These are phyloP conservation scores for Coemansia sp. DNA, from an alignment of 371 early-diverging fungal species.

Conservation along the genomic window DNA sequence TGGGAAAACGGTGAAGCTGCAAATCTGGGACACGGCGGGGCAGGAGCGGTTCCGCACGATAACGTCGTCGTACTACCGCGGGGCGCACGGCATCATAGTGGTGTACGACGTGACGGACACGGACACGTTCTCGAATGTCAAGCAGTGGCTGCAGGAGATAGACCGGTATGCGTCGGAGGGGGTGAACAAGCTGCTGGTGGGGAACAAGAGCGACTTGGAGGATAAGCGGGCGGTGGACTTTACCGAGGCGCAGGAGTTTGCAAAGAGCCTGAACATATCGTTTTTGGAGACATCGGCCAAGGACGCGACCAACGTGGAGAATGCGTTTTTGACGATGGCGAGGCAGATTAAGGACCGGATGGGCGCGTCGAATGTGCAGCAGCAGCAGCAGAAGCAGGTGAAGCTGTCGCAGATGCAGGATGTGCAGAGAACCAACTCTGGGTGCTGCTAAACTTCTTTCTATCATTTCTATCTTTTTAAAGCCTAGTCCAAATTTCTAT, in stretches of 20 bases:
- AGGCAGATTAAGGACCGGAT: conserved; percentile 79
- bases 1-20: conserved; percentile 98
- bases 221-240: conserved; percentile 83
- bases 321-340: conserved; percentile 95
- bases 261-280: conserved; percentile 81
- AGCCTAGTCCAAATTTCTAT: background rate
- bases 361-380: conserved; percentile 48
- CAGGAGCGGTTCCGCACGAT: conserved; percentile 99
- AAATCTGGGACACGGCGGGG: conserved; percentile 99
- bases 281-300: conserved; percentile 96
- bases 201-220: conserved; percentile 98
- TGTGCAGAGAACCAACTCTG: conserved; percentile 41
- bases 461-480: background rate
- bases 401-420: conserved; percentile 46
- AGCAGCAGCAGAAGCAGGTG: conserved; percentile 49
- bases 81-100: conserved; percentile 98
- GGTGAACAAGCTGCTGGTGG: conserved; percentile 96
- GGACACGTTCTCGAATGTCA: conserved; percentile 89
- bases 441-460: conserved; percentile 40
- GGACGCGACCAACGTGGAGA: conserved; percentile 91
- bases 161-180: conserved; percentile 94
- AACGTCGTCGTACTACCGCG: conserved; percentile 98
- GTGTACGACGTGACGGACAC: conserved; percentile 98
- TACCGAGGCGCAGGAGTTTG: conserved; percentile 80
- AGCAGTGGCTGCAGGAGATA: conserved; percentile 98